A percentile compares a stretch with the other conserved stretches of the same genome.
Conservation (phyloP, 2,329 filamentous ascomycete species). For the Ascosphaera aggregata region DNA sequence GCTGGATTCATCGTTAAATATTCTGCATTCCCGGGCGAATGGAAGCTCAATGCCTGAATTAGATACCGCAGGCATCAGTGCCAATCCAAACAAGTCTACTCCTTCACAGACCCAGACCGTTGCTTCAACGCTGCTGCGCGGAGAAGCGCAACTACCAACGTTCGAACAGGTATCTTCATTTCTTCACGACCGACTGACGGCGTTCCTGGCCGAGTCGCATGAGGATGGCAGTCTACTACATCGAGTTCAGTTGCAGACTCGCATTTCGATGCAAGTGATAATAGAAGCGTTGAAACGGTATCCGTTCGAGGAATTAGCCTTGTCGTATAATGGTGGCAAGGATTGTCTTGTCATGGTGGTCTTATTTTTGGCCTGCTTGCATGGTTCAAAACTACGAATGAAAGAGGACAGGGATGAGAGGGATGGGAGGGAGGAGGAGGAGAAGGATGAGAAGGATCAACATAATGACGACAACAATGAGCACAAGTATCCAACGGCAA, state of each 20-base stretch:
- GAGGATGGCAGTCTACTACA: conserved; percentile 30
- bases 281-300: conserved; percentile 54
- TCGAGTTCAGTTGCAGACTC: conserved; percentile 50
- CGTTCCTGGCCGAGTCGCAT: conserved; percentile 39
- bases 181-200: conserved; percentile 35
- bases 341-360: conserved; percentile 87
- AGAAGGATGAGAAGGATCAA: too few species aligned
- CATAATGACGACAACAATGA: too few species aligned
- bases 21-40: neutral
- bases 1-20: neutral
- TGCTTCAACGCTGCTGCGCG: neutral
- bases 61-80: neutral
- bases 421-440: too few species aligned
- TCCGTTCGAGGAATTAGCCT: conserved; percentile 52
- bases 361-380: conserved; percentile 48
- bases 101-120: neutral
- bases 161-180: conserved; percentile 39
- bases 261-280: conserved; percentile 48
- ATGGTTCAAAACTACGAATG: conserved; percentile 9
- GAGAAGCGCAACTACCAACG: conserved; percentile 4
- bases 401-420: neutral
- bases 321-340: conserved; percentile 96
- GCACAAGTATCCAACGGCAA: too few species aligned
- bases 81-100: neutral
- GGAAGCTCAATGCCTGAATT: neutral